These are phyloP conservation scores for Coix lacrymajobi DNA, from an alignment of 176 grass and related monocot genomes.

Conservation along the genomic window DNA sequence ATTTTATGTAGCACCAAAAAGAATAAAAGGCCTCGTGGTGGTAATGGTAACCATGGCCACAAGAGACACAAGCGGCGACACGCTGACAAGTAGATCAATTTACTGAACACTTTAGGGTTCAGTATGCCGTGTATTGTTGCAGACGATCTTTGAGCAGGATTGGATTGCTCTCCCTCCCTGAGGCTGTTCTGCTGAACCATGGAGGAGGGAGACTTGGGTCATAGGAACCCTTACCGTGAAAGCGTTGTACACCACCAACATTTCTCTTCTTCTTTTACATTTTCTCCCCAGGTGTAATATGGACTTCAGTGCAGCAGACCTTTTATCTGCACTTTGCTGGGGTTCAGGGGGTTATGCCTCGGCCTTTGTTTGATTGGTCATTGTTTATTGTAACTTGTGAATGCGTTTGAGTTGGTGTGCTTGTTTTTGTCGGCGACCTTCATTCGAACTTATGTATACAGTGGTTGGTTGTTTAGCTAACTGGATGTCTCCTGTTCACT, in stretches of 20 bases:
- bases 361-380: conserved; percentile 31
- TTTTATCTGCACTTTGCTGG: conserved; percentile 40
- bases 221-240: background rate
- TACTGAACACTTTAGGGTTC: background rate
- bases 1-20: conserved; percentile 52
- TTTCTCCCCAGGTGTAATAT: conserved; percentile 12
- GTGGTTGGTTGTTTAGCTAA: background rate
- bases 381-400: conserved; percentile 41
- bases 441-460: background rate
- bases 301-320: conserved; percentile 34
- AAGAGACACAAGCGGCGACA: conserved; percentile 76
- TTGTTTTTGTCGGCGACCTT: background rate
- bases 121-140: background rate
- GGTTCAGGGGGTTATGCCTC: conserved; percentile 30
- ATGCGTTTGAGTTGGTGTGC: conserved; percentile 7
- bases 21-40: conserved; percentile 35
- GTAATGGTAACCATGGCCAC: conserved; percentile 41
- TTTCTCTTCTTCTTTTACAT: background rate
- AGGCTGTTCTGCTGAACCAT: background rate
- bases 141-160: conserved; percentile 19
- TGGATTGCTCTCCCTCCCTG: background rate
- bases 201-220: conserved; percentile 10
- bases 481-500: background rate
- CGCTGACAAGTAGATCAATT: conserved; percentile 50
- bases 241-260: conserved; percentile 20